Evolutionary conservation across 768 basidiomycete species (phyloP), one percentile per base, ranked within the genome.

Genomic region (Floccularia luteovirens): DNA sequence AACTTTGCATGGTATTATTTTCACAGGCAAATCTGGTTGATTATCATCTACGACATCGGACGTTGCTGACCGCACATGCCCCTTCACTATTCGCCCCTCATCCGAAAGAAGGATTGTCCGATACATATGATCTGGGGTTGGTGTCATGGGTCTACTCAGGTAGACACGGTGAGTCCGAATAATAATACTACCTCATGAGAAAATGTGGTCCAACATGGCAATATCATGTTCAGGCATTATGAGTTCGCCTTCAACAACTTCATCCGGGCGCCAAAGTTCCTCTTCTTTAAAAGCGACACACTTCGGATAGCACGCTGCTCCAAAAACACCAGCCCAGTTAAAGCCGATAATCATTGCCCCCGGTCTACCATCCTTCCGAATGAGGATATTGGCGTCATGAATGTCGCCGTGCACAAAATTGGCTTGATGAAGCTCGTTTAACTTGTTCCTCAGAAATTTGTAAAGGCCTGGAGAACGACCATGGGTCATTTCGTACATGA

Each of bases 381-480:
- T 52, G 37, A 55, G 43, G 23, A 59, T 22, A 31, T 56, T 58
- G 19, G 40, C 31, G 16, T 39, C 35, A 27, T 47, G 48, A 21
- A 59, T 25, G 39, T 58, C 56, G 22, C 56, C 50, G 28, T 59
- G 56, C 10, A 57, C 56, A 25, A 44, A 53, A 25, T 47, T 41
- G 3, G 41, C 41, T 28, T 42, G 33, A 25, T 42, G 41, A 11
- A 42, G 35, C 16, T 27, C 39, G 20, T 22, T 31, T 32, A 41
- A 28, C 21, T 24, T 19, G 13, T 35, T 17, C 13, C 33, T n/a
- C 16, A 35, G 8, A 8, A 8, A 14, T 28, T 28, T 14, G 27
- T 28, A 14, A 8, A 14, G 8, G 14, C 14, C 10, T 28, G 27
- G 10, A 28, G 27, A 14, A 8, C 8, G 27, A 28, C 8, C 8